Base-by-base conservation (phyloP, 257 asterid species). In the Solanum ossicruentum region DNA sequence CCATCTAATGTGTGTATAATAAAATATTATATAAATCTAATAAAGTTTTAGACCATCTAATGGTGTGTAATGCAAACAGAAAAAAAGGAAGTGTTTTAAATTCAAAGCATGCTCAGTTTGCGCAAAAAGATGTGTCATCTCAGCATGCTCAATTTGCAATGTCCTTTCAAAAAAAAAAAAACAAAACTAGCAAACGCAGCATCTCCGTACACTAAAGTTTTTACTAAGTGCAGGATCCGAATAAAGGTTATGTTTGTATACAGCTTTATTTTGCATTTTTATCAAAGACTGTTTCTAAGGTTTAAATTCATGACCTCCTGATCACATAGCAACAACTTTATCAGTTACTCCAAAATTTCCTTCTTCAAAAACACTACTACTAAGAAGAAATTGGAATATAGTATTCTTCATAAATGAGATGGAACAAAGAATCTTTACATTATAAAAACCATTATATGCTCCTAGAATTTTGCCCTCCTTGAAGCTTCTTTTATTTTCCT, bases 401-500 rank as follows among this genome's bases (percentile, higher is more conserved):
- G 26, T 78, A 75, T 75, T 56, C 85, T 83, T 67, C 52, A 84
- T 83, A 86, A 82, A 58, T 39, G 67, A n/a, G 70, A 21, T 56
- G 43, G 73, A 70, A 47, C 47, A 75, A 56, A 67, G 90, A 86
- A 89, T 88, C 88, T 77, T 13, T 84, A 54, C 36, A 69, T 32
- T 17, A 75, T 55, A 32, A 36, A 63, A 75, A 15, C 56, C 78
- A 80, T 39, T 82, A 72, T 56, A 79, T 45, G 56, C 28, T 23
- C 49, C 18, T 60, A 77, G 88, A 88, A 80, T 87, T 85, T 85
- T 79, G 26, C 66, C 87, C 84, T 43, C 85, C 83, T 89, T 83
- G 39, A 72, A 80, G 84, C 70, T 80, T 49, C 88, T 78, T 66
- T 66, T 21, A 3, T 58, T 26, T 17, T 60, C 43, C 5, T 45